Conservation (phyloP, 768 basidiomycete genomes). For the Tulasnella sp. region DNA sequence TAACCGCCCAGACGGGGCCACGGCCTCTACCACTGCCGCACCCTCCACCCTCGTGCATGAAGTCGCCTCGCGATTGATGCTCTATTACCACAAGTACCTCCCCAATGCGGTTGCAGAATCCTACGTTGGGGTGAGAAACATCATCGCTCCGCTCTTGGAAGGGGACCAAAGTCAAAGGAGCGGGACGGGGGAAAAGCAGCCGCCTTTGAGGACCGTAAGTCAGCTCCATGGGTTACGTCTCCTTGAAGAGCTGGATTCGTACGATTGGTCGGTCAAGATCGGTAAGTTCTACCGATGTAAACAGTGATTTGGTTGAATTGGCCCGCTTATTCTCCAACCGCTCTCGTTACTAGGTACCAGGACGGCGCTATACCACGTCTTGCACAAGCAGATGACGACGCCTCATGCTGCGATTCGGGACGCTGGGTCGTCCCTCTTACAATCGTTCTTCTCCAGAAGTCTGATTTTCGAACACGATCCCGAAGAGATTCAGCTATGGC, state of each 20-base stretch:
- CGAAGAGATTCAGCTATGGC: constrained; percentile 74
- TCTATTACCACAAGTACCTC: constrained; percentile 80
- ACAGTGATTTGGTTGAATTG: background rate
- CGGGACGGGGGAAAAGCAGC: constrained; percentile 40
- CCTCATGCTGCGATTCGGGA: constrained; percentile 55
- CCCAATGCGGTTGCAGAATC: constrained; percentile 71
- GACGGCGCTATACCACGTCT: constrained; percentile 69
- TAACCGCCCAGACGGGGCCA: background rate
- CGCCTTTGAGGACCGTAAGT: constrained; percentile 56
- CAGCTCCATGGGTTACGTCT: constrained; percentile 79
- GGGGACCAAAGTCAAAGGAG: background rate
- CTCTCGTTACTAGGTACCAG: constrained; percentile 39
- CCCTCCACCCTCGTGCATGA: constrained; percentile 65
- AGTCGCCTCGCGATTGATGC: constrained; percentile 75
- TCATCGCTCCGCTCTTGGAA: background rate
- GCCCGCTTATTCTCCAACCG: background rate
- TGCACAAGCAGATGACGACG: constrained; percentile 62
- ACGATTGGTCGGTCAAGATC: constrained; percentile 70
- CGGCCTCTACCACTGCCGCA: background rate
- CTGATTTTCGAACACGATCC: constrained; percentile 80
- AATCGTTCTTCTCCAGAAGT: constrained; percentile 66
- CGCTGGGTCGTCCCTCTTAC: constrained; percentile 59
- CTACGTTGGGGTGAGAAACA: background rate
- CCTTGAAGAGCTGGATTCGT: constrained; percentile 74
- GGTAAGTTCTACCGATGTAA: background rate